Evolutionary conservation across 2,329 filamentous ascomycete genomes (phyloP), one percentile per base, ranked within the genome.

Genomic region (Colletotrichum liriopes): DNA sequence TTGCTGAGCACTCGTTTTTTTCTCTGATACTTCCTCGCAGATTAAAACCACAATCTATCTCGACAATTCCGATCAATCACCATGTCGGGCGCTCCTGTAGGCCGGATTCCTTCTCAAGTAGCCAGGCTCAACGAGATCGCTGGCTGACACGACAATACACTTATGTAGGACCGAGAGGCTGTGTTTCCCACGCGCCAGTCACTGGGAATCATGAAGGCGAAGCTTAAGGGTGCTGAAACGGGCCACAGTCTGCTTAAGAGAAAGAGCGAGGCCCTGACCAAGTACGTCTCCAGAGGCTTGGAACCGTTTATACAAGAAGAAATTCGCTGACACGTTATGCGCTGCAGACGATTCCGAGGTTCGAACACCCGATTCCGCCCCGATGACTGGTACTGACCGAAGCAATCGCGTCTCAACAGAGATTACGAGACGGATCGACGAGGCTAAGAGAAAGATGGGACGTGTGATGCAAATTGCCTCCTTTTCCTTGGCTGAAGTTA

Each of bases 391-490:
- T 32, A 26, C 64, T 63, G 37, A 68, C 52, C 66, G 14, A 32
- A 18, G 47, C 47, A 12, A 71, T 49, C 23, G 45, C 41, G 16
- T 16, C 20, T 41, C 20, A 26, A 76, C 81, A 94, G 96, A 99
- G 79, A 99, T 99, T 79, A 98, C 96, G 61, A 91, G 92, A 82
- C 93, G 96, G 80, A 99, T 99, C 84, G 96, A 99, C 86, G 96
- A 99, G 83, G 96, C 96, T 52, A 99, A 99, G 85, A 93, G 95
- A 78, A 99, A 99, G 87, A 99, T 99, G 96, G 96, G 96, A 70
- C 91, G 96, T 43, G 96, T 99, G 47, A 99, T 99, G 96, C 96
- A 98, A 83, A 97, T 99, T 79, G 96, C 96, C 51, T 95, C 96
- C 56, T 98, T 99, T 85, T 98, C 96, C 54, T 89, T 99, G 23